Percentiles rank a stretch among this genome's conserved stretches.
Evolutionary conservation across 2,329 filamentous ascomycete genomes (phyloP).

Genomic region (Lasiodiplodia sp.): DNA sequence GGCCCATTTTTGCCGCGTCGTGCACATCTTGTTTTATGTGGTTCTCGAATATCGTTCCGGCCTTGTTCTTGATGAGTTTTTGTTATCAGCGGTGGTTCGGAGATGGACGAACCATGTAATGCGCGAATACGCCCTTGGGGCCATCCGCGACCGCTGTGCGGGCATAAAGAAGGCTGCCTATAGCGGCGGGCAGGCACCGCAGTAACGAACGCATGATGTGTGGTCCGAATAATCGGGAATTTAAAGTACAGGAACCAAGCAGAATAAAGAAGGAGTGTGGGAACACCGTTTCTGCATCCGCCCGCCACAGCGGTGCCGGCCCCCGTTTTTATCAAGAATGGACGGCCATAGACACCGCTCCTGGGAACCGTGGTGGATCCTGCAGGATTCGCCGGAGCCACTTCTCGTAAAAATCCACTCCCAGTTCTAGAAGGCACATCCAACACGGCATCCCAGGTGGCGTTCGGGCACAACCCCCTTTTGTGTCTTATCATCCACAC

Average conservation of each 20-base stretch:
- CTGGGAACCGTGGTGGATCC: conserved; percentile 1
- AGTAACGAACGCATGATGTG: not conserved
- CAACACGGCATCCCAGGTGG: conserved; percentile 3
- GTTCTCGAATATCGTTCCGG: not conserved
- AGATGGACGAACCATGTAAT: conserved; percentile 7
- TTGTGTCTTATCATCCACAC: not conserved
- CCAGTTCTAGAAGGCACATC: not conserved
- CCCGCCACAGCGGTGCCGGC: not conserved
- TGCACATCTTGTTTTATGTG: conserved; percentile 10
- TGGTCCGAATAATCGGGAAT: not conserved
- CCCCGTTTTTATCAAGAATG: not conserved
- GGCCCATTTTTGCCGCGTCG: conserved; percentile 2
- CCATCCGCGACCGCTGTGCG: not conserved
- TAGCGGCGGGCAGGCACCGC: not conserved
- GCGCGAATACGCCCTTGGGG: conserved; percentile 8
- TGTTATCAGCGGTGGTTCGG: not conserved
- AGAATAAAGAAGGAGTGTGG: not conserved
- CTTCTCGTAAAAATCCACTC: conserved; percentile 2
- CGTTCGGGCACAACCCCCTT: conserved; percentile 1
- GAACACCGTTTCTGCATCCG: not conserved
- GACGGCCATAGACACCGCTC: not conserved
- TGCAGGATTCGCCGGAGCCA: conserved; percentile 17
- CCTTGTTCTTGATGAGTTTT: not conserved
- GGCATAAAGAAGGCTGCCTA: not conserved
- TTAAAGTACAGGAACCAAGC: not conserved